phyloP scores from a whole-genome alignment of 768 basidiomycete species.

The Lyophyllum decastes region DNA sequence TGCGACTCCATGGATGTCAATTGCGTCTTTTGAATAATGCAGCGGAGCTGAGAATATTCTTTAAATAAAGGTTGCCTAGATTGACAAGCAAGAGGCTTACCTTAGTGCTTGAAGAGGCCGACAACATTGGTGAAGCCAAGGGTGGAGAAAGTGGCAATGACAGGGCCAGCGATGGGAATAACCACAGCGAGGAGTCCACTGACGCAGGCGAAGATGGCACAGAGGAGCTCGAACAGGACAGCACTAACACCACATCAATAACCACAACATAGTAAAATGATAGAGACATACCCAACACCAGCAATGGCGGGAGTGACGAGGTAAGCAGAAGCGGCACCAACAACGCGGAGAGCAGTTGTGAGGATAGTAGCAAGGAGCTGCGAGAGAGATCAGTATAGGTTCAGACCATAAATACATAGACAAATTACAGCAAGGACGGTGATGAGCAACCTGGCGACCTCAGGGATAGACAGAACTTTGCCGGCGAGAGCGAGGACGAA shows the following conservation, averaged over 20 bases:
- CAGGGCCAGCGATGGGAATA: conserved; percentile 9
- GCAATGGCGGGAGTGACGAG: conserved; percentile 8
- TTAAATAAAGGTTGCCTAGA: background rate
- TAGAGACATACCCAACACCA: conserved; percentile 11
- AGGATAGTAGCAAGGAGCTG: conserved; percentile 11
- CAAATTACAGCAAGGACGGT: conserved; percentile 9
- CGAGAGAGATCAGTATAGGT: background rate
- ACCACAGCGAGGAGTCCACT: conserved; percentile 18
- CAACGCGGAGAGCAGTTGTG: conserved; percentile 3
- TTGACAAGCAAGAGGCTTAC: background rate
- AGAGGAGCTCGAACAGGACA: conserved; percentile 8
- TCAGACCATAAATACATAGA: background rate
- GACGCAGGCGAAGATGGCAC: conserved; percentile 16
- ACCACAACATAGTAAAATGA: background rate
- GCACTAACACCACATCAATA: background rate
- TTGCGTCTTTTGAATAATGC: background rate
- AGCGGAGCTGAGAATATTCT: background rate
- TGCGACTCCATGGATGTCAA: background rate
- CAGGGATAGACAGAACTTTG: conserved; percentile 10
- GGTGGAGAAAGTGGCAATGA: conserved; percentile 13
- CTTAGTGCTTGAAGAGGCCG: background rate
- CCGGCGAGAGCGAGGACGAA: conserved; percentile 14
- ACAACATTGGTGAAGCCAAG: conserved; percentile 21
- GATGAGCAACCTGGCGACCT: conserved; percentile 13
- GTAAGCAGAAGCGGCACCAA: background rate